Evolutionary conservation across 495 filamentous ascomycete species (phyloP), one percentile per base, ranked within the genome.

Genomic region (Talaromyces proteolyticus): DNA sequence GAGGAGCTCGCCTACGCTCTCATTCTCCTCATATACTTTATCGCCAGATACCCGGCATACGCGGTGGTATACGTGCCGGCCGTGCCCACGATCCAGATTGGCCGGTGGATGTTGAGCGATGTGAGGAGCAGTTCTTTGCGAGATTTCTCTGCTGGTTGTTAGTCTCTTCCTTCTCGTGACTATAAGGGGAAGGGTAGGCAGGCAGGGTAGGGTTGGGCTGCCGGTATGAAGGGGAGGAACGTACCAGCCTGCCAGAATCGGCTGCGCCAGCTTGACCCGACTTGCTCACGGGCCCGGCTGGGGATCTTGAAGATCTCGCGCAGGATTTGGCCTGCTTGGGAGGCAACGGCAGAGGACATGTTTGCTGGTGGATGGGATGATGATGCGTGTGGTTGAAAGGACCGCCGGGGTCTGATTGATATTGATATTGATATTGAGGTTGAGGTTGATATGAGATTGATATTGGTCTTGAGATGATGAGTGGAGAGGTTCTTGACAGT

Each of bases 41-140:
- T 63, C 0, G 70, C 68, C 16, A 74, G 57, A 46, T 65, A 68
- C 17, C 67, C 65, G 2, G 69, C 70, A 0, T 57, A 64, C 50
- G 60, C 53, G 4, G 61, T 68, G 17, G 70, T 74, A 52, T 74
- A 74, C 6, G 61, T 56, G 29, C 60, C 70, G 14, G 64, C 69
- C 1, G 47, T 61, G 6, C 65, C 70, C 4, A 69, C 60, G 16
- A 70, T 29, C 70, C 70, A 74, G 43, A 74, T 69, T 1, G 70
- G 70, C 47, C 63, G 60, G 42, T 74, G 70, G 23, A 63, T 57
- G 26, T 47, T 61, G 17, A 74, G 53, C 6, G 70, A 74, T 21
- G 65, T 70, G 37, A 57, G 58, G 0, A 74, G 54, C 47, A 72
- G 14, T 52, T 57, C 61, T 57, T 68, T 64, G 55, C 53, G 58